Conservation (phyloP, 2,329 filamentous ascomycete genomes). For the Pseudopyricularia javanii region DNA sequence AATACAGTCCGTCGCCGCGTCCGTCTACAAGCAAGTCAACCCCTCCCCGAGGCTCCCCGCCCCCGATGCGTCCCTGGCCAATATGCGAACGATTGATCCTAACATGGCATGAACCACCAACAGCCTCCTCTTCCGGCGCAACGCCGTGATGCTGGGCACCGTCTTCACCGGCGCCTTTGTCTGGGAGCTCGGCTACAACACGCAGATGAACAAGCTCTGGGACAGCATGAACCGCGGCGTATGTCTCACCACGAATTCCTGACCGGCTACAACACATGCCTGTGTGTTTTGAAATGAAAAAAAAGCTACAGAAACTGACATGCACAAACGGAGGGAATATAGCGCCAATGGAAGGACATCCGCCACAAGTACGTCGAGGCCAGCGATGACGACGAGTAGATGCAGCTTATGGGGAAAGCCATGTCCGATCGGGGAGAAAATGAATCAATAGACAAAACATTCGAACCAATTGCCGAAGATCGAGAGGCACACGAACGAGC, state of each 20-base stretch:
- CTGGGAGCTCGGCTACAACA: constrained; percentile 83
- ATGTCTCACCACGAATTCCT: no score
- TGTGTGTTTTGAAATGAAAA: neutral
- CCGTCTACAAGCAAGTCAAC: constrained; percentile 48
- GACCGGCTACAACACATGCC: neutral
- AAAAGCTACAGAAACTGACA: neutral
- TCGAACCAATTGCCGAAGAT: neutral
- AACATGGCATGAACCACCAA: neutral
- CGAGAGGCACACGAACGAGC: no score
- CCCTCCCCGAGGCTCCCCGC: neutral
- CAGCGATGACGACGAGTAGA: constrained; percentile 54
- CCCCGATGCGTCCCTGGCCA: neutral
- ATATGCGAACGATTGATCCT: constrained; percentile 5
- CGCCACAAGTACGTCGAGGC: constrained; percentile 73
- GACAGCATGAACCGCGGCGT: constrained; percentile 85
- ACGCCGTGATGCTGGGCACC: constrained; percentile 74
- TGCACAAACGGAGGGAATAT: constrained; percentile 3
- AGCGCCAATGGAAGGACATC: constrained; percentile 99
- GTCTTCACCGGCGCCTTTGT: constrained; percentile 84
- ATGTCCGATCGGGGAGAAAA: neutral
- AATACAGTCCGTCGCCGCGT: constrained; percentile 6
- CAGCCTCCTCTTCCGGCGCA: constrained; percentile 76
- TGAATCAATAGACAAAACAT: neutral
- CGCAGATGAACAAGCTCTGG: constrained; percentile 74
- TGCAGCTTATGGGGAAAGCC: neutral